phyloP scores from a whole-genome alignment of 805 yeast genomes.

The Millerozyma miso region DNA sequence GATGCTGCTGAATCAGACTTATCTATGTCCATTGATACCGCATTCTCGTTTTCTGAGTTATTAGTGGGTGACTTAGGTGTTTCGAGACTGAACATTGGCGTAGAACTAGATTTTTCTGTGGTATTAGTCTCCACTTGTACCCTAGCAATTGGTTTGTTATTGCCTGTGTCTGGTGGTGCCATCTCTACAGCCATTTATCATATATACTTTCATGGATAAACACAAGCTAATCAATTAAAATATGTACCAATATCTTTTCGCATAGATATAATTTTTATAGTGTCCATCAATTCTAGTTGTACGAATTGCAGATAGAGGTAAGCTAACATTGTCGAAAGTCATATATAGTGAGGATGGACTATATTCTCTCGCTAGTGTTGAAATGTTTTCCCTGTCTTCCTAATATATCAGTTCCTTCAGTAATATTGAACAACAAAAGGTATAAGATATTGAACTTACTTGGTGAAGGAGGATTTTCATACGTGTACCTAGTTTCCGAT shows the following conservation, averaged over 20 bases:
- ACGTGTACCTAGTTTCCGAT: constrained; percentile 70
- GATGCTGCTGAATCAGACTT: not conserved
- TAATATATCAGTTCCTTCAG: constrained; percentile 44
- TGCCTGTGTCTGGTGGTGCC: not conserved
- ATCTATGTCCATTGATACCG: constrained; percentile 8
- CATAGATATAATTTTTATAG: no score
- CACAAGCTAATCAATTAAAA: no score
- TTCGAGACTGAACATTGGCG: constrained; percentile 3
- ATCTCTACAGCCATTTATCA: no score
- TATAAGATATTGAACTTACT: constrained; percentile 66
- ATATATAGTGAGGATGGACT: constrained; percentile 15
- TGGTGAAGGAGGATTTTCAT: constrained; percentile 89
- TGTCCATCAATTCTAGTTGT: no score
- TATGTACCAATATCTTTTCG: no score
- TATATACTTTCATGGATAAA: no score
- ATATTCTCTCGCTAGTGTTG: constrained; percentile 15
- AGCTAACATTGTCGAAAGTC: not conserved
- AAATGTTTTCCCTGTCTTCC: constrained; percentile 46
- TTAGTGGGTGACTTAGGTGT: constrained; percentile 2
- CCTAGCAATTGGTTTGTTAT: not conserved
- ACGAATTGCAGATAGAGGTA: not conserved
- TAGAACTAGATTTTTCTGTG: not conserved
- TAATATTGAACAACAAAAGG: constrained; percentile 56
- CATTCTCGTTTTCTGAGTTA: constrained; percentile 1
- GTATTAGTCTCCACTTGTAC: not conserved